Base-by-base conservation (phyloP, 371 early-diverging fungal genomes). In the Capniomyces stellatus region DNA sequence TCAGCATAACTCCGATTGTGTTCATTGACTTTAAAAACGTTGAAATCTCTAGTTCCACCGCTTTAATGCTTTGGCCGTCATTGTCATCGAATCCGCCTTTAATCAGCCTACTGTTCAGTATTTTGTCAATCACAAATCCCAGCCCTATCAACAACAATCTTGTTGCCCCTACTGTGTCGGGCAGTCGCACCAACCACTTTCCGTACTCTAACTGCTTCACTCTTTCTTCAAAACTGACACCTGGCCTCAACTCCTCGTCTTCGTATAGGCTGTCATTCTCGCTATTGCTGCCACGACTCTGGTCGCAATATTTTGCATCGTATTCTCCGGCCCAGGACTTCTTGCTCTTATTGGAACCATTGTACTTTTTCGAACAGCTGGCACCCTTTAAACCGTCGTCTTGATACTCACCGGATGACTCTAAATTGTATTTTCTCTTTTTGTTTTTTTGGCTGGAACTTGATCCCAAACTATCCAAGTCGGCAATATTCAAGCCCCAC, bases 111-210 rank as follows among this genome's bases (percentile, higher is more conserved):
- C 4, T n/a, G 4, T 44, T 44, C 18, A 30, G 29, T 29, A 39
- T 13, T 29, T 19, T 30, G n/a, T 51, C 13, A 2, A 51, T 2
- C 4, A 8, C 6, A 18, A 35, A 30, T 12, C 40, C 18, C 6
- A 51, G 23, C 8, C 29, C 13, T 23, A 51, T 18, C 8, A 51
- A 31, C 21, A 31, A 2, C 19, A 51, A 12, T 21, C 31, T 4
- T 4, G 28, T n/a, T 12, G 30, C 23, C 2, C 51, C 51, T 8
- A 51, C 29, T 19, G 35, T 24, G 8, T 51, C 51, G 4, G 51
- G 51, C 13, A 51, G 51, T 8, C 51, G 3, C 30, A 31, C 35
- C 3, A 51, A 13, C 51, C 51, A 51, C 40, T 51, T 51, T 8
- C 3, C 35, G 35, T 51, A 51, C 6, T 10, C 25, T 12, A 25